These are phyloP conservation scores for Botrytis fabae DNA, from an alignment of 2,329 filamentous ascomycete genomes.

Conservation along the genomic window DNA sequence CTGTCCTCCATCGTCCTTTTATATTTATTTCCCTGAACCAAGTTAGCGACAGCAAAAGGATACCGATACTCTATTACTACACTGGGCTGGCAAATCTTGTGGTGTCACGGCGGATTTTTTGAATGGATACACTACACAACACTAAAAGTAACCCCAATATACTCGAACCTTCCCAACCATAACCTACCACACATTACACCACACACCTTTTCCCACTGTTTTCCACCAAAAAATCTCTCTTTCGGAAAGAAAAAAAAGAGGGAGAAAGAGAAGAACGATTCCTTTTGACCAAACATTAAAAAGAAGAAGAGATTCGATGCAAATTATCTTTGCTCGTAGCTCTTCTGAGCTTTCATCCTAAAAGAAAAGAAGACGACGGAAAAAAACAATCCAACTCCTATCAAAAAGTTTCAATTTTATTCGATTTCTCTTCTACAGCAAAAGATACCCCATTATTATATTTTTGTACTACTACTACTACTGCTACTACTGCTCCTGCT, in stretches of 20 bases:
- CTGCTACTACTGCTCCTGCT: not conserved
- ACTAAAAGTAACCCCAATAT: conserved; percentile 16
- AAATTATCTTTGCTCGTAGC: conserved; percentile 23
- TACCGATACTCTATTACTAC: not conserved
- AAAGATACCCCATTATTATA: conserved; percentile 22
- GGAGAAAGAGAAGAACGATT: not conserved
- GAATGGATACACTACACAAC: conserved; percentile 15
- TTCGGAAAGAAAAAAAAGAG: not conserved
- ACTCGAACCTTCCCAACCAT: conserved; percentile 23
- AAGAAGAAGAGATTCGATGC: conserved; percentile 21
- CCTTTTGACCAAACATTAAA: not conserved
- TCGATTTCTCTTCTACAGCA: conserved; percentile 7
- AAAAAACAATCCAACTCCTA: not conserved
- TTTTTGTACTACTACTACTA: conserved; percentile 1
- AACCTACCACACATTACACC: conserved; percentile 11
- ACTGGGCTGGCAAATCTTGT: conserved; percentile 9
- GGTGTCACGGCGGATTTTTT: conserved; percentile 3
- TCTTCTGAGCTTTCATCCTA: conserved; percentile 22
- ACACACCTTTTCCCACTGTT: conserved; percentile 13
- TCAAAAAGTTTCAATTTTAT: conserved; percentile 12
- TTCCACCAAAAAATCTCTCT: conserved; percentile 20
- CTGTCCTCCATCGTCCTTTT: not conserved
- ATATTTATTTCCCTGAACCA: conserved; percentile 14
- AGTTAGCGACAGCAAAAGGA: conserved; percentile 1
- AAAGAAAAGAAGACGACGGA: not conserved